Percentiles rank a stretch among this genome's conserved stretches.
phyloP scores from a whole-genome alignment of 2,329 filamentous ascomycete genomes.

The Corinectria fuckeliana region DNA sequence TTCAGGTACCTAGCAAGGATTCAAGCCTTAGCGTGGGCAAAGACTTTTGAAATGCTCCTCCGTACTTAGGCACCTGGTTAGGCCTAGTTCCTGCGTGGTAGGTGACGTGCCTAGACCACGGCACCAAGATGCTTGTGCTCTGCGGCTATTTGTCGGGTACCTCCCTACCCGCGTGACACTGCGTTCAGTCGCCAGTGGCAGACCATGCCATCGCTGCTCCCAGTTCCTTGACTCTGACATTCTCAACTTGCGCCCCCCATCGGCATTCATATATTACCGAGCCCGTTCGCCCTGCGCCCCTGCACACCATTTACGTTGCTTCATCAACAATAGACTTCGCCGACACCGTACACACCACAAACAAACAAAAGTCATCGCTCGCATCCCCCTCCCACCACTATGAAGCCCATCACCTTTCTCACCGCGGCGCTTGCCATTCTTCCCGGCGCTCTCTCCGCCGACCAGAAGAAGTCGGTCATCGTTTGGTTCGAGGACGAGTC shows the following conservation, averaged over 20 bases:
- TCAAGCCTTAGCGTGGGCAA: too few species aligned
- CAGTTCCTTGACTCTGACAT: neutral
- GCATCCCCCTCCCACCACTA: constrained; percentile 48
- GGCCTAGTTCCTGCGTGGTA: neutral
- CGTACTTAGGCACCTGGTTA: neutral
- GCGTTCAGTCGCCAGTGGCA: neutral
- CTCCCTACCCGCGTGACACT: constrained; percentile 8
- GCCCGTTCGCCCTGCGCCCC: neutral
- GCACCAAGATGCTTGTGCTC: neutral
- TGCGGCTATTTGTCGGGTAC: constrained; percentile 17
- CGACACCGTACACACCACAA: neutral
- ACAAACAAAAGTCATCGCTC: neutral
- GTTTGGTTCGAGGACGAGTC: constrained; percentile 77
- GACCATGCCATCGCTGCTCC: constrained; percentile 1
- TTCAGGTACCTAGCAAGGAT: too few species aligned
- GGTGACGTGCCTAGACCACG: neutral
- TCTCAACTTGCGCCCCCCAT: neutral
- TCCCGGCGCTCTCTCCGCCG: constrained; percentile 66
- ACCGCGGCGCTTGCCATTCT: constrained; percentile 63
- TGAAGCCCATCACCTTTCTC: constrained; percentile 67
- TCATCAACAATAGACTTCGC: neutral
- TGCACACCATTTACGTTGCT: neutral
- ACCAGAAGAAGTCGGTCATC: constrained; percentile 75
- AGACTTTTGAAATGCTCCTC: too few species aligned
- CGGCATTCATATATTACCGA: neutral